Conservation (phyloP, 768 basidiomycete genomes). For the Tylopilus cervinicoccineus region DNA sequence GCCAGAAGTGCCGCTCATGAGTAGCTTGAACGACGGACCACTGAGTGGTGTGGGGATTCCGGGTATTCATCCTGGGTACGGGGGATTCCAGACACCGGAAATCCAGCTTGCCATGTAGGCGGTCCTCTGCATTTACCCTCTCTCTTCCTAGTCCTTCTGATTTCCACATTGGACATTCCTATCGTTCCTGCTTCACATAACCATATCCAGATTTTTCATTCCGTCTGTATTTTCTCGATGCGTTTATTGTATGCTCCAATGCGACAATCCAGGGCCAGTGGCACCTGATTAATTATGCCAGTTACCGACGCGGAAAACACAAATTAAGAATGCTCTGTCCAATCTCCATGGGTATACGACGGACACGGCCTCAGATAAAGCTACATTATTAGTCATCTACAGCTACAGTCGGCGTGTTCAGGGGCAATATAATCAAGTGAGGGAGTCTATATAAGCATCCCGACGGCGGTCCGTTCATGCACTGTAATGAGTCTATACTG, state of each 20-base stretch:
- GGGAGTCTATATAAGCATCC: not conserved
- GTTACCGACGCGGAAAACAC: not conserved
- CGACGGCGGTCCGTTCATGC: not conserved
- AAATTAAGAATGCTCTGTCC: not conserved
- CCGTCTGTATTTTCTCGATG: not conserved
- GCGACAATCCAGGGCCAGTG: not conserved
- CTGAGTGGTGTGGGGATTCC: conserved; percentile 12
- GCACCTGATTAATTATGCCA: not conserved
- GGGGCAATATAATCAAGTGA: not conserved
- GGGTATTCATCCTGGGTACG: conserved; percentile 18
- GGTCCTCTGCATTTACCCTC: not conserved
- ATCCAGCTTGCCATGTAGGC: conserved; percentile 25
- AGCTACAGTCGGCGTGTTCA: not conserved
- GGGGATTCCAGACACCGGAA: conserved; percentile 15
- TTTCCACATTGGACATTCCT: too few relatives aligned
- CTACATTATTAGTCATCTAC: not conserved
- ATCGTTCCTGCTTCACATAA: not conserved
- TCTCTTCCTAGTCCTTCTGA: not conserved
- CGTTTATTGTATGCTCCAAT: not conserved
- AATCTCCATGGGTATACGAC: too few relatives aligned
- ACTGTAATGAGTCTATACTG: not conserved
- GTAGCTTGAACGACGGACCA: conserved; percentile 17
- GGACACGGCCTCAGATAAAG: not conserved
- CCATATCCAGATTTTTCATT: not conserved
- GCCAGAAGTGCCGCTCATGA: conserved; percentile 28